Conservation (phyloP, 164 flowering plant genomes). For the Sextonia rubra region DNA sequence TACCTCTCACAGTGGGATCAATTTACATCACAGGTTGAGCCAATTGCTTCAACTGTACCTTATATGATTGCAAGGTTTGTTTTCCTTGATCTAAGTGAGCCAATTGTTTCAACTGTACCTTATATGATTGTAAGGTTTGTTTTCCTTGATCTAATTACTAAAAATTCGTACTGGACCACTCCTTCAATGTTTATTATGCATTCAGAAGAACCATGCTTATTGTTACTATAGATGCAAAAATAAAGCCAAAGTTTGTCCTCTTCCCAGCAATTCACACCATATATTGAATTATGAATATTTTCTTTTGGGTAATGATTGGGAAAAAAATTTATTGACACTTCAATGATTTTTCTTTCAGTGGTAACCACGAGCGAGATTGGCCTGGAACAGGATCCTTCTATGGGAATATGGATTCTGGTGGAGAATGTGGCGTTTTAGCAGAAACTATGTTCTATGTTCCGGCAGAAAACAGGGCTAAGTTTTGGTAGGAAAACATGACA, state of each 20-base stretch:
- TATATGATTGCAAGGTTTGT: slow-evolving; percentile 42
- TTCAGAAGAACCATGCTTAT: no score
- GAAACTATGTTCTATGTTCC: slow-evolving; percentile 47
- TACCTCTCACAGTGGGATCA: slow-evolving; percentile 53
- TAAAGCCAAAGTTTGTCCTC: no score
- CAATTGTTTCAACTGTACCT: slow-evolving; percentile 41
- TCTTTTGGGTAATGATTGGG: neutral
- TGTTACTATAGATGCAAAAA: no score
- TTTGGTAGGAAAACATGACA: slow-evolving; percentile 25
- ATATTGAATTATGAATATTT: no score
- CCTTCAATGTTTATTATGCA: no score
- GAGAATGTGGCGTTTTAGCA: slow-evolving; percentile 46
- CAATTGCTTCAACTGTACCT: slow-evolving; percentile 41
- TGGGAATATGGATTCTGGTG: slow-evolving; percentile 38
- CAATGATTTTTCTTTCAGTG: slow-evolving; percentile 22
- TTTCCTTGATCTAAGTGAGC: slow-evolving; percentile 18
- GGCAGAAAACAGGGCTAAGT: slow-evolving; percentile 43
- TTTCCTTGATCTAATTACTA: neutral
- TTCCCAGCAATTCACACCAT: no score
- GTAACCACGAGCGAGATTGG: slow-evolving; percentile 51
- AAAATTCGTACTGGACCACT: no score
- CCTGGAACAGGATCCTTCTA: slow-evolving; percentile 45
- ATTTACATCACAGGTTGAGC: slow-evolving; percentile 44
- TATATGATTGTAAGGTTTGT: slow-evolving; percentile 42
- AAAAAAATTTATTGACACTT: neutral